These are phyloP conservation scores for Nicotiana obtusifolia DNA, from an alignment of 257 asterid genomes.

Conservation along the genomic window DNA sequence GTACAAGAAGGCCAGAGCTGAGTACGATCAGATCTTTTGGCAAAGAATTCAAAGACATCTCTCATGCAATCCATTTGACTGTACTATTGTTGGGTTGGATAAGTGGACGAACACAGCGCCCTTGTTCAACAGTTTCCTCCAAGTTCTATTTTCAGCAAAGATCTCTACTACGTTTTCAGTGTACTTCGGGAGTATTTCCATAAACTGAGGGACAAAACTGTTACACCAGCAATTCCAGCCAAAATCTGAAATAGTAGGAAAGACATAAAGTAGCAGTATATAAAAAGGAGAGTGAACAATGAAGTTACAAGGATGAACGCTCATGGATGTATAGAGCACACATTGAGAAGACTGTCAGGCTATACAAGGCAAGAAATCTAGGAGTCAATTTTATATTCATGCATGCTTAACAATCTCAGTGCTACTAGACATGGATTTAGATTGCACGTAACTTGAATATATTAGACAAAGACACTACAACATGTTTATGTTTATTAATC, in stretches of 20 bases:
- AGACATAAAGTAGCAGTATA: background rate
- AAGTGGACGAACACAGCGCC: background rate
- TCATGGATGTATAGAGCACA: background rate
- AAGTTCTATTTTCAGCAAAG: background rate
- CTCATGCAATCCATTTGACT: background rate
- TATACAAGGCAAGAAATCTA: background rate
- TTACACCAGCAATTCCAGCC: conserved; percentile 60
- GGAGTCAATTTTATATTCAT: background rate
- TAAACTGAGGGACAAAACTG: conserved; percentile 48
- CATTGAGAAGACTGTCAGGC: too few relatives aligned
- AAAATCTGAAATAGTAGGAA: conserved; percentile 47
- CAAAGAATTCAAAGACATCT: background rate
- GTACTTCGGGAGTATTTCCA: conserved; percentile 67
- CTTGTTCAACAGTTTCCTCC: background rate
- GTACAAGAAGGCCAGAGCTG: background rate
- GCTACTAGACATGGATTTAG: background rate
- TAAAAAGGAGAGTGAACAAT: background rate
- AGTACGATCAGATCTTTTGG: conserved; percentile 2
- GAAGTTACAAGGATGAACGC: background rate
- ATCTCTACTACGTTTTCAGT: conserved; percentile 26
- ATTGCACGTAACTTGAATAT: background rate
- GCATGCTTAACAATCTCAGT: background rate
- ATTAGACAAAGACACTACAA: background rate
- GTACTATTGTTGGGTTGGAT: conserved; percentile 1
- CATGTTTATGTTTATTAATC: background rate